phyloP scores from a whole-genome alignment of 2,329 filamentous ascomycete species.

The Cytospora schulzeri region DNA sequence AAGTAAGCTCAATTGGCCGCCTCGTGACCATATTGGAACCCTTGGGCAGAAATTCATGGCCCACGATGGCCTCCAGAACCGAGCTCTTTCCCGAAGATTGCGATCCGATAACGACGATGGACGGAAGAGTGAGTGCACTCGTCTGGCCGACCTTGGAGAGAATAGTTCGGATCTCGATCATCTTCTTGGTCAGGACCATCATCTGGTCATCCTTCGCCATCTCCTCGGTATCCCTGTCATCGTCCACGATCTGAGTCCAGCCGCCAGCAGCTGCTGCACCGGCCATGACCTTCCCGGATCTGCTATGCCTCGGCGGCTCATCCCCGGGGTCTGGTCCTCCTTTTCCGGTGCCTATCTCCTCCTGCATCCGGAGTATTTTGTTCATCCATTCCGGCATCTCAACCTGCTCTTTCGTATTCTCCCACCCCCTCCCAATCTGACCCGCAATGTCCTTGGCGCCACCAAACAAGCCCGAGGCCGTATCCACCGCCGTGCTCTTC shows the following conservation, averaged over 20 bases:
- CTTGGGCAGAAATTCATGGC: conserved; percentile 96
- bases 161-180: conserved; percentile 97
- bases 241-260: conserved; percentile 61
- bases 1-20: conserved; percentile 90
- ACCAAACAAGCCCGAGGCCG: conserved; percentile 71
- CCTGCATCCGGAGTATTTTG: conserved; percentile 65
- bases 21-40: conserved; percentile 99
- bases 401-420: conserved; percentile 73
- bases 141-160: conserved; percentile 92
- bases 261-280: conserved; percentile 73
- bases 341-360: conserved; percentile 56
- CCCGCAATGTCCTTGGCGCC: conserved; percentile 74
- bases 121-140: conserved; percentile 82
- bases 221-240: conserved; percentile 62
- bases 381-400: conserved; percentile 77
- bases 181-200: conserved; percentile 99
- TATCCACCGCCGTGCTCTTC: conserved; percentile 68
- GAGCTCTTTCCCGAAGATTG: conserved; percentile 99
- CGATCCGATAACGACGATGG: conserved; percentile 98
- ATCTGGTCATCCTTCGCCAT: conserved; percentile 91
- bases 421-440: conserved; percentile 80
- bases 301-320: conserved; percentile 63
- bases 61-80: conserved; percentile 93
- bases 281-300: conserved; percentile 56
- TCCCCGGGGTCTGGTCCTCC: conserved; percentile 53